phyloP scores from a whole-genome alignment of 2,329 filamentous ascomycete genomes.

The Apiospora aurea region DNA sequence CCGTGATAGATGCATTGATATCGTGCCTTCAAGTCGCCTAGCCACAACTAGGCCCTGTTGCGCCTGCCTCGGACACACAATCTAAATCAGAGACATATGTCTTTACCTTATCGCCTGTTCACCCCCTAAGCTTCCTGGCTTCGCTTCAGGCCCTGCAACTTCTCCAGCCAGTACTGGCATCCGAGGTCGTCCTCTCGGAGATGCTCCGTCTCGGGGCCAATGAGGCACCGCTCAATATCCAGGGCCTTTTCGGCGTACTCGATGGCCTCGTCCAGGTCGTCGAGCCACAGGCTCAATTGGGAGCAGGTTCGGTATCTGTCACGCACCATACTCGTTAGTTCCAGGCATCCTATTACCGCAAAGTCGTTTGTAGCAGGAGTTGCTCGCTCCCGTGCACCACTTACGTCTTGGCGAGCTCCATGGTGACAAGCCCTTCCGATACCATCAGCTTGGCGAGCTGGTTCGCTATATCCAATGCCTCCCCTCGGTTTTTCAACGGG shows the following conservation, averaged over 20 bases:
- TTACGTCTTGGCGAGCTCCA: slow-evolving; percentile 8
- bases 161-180: background rate
- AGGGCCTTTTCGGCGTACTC: slow-evolving; percentile 4
- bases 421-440: background rate
- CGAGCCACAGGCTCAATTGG: background rate
- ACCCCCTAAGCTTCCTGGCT: background rate
- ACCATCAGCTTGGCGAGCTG: background rate
- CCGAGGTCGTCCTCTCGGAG: background rate
- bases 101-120: background rate
- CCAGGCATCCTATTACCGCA: no score
- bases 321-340: background rate
- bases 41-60: background rate
- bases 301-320: slow-evolving; percentile 1
- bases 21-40: background rate
- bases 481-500: background rate
- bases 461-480: background rate
- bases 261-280: background rate
- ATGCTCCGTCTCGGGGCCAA: slow-evolving; percentile 16
- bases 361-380: background rate
- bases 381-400: background rate
- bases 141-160: background rate
- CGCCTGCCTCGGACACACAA: background rate
- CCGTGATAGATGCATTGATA: background rate
- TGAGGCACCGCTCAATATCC: background rate
- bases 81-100: background rate